Evolutionary conservation across 768 basidiomycete species (phyloP), one percentile per base, ranked within the genome.

Genomic region (Mrakia hoshinonis): DNA sequence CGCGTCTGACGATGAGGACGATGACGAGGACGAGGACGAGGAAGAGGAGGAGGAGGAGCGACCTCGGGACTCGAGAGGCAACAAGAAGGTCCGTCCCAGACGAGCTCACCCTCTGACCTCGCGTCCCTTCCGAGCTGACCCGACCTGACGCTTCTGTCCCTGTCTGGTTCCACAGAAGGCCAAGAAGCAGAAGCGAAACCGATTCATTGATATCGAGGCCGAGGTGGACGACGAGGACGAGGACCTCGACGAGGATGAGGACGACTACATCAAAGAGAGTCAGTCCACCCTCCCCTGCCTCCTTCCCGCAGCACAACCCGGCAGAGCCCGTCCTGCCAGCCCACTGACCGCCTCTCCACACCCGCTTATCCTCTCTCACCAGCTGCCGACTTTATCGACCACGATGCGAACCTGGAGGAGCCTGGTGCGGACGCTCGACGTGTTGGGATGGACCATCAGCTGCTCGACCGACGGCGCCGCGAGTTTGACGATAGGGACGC

Each of bases 191-290:
- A 75, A 75, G 72, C 76, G 76, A 78, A 89, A 86, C 78, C 87
- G 88, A 74, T 99, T 93, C 87, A 83, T 98, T 75, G 96, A 98
- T 85, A 85, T 94, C 69, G 92, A 95, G 81, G 93, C 92, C 68
- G 92, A 92, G 78, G 94, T 95, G 24, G 92, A 92, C 75, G 93
- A 96, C 38, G 96, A 98, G 24, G 96, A 97, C 4, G 95, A 96
- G 46, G 96, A 97, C 31, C 89, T 89, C 3, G 92, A 95, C 24
- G 91, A 88, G 7, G 90, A 82, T 22, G 81, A 81, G 66, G 81
- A 79, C 43, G 81, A 81, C 48, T 80, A 81, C 60, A 78, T 77
- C 72, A 79, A 77, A 26, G 81, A 78, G 63, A 78, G 79, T 76
- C 66, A 74, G 76, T 76, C 52, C 31, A 13, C 4, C 6, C 38